These are phyloP conservation scores for Barnettozyma pratensis DNA, from an alignment of 805 yeast genomes.

Conservation along the genomic window DNA sequence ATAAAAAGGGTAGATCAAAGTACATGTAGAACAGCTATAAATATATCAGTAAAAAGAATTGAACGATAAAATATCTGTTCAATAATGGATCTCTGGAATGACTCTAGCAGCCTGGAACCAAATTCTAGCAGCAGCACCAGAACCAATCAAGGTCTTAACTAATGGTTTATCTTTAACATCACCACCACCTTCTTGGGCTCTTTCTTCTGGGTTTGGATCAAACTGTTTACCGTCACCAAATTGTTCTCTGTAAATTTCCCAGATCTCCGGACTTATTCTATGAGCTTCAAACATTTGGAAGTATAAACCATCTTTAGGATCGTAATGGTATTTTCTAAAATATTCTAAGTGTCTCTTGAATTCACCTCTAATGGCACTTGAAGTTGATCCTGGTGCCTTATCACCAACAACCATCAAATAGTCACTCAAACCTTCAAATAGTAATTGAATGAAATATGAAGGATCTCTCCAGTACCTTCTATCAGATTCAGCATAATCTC, in stretches of 20 bases:
- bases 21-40: background rate
- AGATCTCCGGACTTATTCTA: constrained; percentile 43
- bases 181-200: constrained; percentile 36
- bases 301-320: constrained; percentile 55
- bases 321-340: constrained; percentile 52
- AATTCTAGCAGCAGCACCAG: constrained; percentile 63
- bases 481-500: constrained; percentile 44
- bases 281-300: constrained; percentile 56
- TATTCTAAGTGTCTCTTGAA: constrained; percentile 49
- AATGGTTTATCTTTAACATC: constrained; percentile 30
- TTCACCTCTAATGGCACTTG: constrained; percentile 32
- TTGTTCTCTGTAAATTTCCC: constrained; percentile 44
- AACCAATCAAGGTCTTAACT: constrained; percentile 53
- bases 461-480: constrained; percentile 62
- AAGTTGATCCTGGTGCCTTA: constrained; percentile 30
- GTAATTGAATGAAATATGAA: constrained; percentile 56
- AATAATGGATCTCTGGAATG: constrained; percentile 28
- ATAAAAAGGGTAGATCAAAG: no score
- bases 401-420: constrained; percentile 46
- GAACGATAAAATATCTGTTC: background rate
- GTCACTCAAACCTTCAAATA: constrained; percentile 66
- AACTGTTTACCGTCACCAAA: constrained; percentile 52
- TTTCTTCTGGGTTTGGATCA: constrained; percentile 48
- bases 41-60: constrained; percentile 1
- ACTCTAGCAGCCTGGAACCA: constrained; percentile 65